Percentiles rank a stretch among this genome's conserved stretches.
These are phyloP conservation scores for Cercospora canescens DNA, from an alignment of 2,329 filamentous ascomycete genomes.

Conservation along the genomic window DNA sequence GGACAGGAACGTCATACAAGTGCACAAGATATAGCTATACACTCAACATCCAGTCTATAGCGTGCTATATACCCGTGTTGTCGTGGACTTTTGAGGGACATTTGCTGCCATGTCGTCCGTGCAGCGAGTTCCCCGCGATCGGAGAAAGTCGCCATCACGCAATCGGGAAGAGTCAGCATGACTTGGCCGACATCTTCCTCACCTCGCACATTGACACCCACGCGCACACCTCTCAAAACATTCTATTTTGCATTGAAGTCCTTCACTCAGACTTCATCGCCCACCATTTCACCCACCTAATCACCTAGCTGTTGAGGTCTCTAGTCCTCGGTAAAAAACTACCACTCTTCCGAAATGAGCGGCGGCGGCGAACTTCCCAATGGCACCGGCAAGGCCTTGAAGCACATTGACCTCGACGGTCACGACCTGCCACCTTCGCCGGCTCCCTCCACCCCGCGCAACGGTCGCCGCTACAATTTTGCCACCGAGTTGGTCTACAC, in stretches of 20 bases:
- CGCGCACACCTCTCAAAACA: not conserved
- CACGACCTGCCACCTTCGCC: slow-evolving; percentile 88
- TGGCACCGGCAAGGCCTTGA: slow-evolving; percentile 43
- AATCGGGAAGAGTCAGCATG: slow-evolving; percentile 3
- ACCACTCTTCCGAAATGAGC: slow-evolving; percentile 31
- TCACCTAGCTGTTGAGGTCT: slow-evolving; percentile 31
- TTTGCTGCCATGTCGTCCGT: not conserved
- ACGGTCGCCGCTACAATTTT: slow-evolving; percentile 84
- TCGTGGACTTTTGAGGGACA: not conserved
- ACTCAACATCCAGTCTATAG: not conserved
- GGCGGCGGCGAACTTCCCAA: slow-evolving; percentile 29
- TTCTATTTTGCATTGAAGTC: not conserved
- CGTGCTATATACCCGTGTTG: not conserved
- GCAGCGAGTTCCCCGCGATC: not conserved
- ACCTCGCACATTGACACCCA: not conserved
- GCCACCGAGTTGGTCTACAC: slow-evolving; percentile 97
- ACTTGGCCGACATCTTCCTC: not conserved
- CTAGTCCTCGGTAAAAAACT: slow-evolving; percentile 35
- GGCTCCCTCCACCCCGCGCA: slow-evolving; percentile 84
- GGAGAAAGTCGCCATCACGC: slow-evolving; percentile 1
- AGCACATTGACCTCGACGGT: slow-evolving; percentile 72
- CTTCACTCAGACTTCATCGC: slow-evolving; percentile 17
- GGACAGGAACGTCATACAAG: slow-evolving; percentile 44
- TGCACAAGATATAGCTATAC: slow-evolving; percentile 23
- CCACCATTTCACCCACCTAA: slow-evolving; percentile 32